Percentiles rank a stretch among this genome's conserved stretches.
These are phyloP conservation scores for Populus deltoides DNA, from an alignment of 345 rosid genomes.

Conservation along the genomic window DNA sequence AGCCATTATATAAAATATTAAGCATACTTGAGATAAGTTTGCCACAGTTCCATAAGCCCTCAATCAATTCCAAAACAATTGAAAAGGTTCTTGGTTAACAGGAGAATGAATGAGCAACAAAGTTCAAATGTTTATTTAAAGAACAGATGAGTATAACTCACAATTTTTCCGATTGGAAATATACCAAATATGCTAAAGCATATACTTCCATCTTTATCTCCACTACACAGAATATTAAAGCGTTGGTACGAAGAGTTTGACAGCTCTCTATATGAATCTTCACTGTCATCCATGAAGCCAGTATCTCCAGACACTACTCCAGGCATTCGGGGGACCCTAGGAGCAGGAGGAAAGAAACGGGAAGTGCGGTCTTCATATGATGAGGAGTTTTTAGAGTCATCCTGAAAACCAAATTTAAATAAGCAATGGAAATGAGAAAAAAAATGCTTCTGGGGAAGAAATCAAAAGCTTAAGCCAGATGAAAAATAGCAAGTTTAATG, in stretches of 20 bases:
- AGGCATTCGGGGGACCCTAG: slow-evolving; percentile 74
- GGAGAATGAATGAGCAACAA: not conserved
- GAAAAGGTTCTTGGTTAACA: not conserved
- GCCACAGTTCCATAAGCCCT: not conserved
- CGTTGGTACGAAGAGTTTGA: slow-evolving; percentile 71
- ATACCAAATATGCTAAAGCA: slow-evolving; percentile 90
- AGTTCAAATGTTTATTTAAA: not conserved
- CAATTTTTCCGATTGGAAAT: slow-evolving; percentile 84
- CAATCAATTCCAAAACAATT: not conserved
- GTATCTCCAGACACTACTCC: slow-evolving; percentile 81
- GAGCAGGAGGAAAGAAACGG: slow-evolving; percentile 88
- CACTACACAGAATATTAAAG: slow-evolving; percentile 88
- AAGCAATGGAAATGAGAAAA: not conserved
- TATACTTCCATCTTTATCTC: slow-evolving; percentile 77
- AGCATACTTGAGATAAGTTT: not conserved
- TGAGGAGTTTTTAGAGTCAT: slow-evolving; percentile 36
- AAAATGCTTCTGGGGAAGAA: not conserved
- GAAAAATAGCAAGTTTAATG: not conserved
- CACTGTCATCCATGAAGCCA: slow-evolving; percentile 72
- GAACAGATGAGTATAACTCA: slow-evolving; percentile 35
- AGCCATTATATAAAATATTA: not conserved
- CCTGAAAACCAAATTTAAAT: slow-evolving; percentile 34
- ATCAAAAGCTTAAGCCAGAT: not conserved
- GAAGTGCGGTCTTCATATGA: slow-evolving; percentile 80
- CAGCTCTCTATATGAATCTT: slow-evolving; percentile 76